A percentile compares a stretch with the other conserved stretches of the same genome.
phyloP scores from a whole-genome alignment of 306 rosid genomes.

The Lathyrus tuberosus region DNA sequence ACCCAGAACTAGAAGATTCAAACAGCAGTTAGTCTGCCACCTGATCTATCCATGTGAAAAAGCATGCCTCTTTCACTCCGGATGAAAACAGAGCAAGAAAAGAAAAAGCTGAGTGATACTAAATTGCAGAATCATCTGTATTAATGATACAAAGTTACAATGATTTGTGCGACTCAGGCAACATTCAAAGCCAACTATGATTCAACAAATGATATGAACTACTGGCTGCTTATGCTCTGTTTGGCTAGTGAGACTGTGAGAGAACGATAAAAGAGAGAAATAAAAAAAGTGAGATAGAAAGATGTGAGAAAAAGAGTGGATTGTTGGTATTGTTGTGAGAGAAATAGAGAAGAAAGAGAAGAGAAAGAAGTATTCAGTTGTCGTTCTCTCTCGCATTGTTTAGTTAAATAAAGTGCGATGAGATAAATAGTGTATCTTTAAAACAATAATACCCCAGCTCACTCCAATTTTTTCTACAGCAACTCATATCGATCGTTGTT shows the following conservation, averaged over 20 bases:
- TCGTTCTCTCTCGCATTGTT: neutral
- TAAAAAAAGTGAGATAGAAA: neutral
- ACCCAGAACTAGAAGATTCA: neutral
- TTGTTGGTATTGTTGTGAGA: neutral
- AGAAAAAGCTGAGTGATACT: neutral
- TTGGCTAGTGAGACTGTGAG: neutral
- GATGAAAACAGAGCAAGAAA: slow-evolving; percentile 27
- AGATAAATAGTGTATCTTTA: neutral
- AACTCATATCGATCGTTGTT: neutral
- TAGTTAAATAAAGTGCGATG: neutral
- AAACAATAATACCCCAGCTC: neutral
- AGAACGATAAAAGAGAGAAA: neutral
- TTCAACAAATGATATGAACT: slow-evolving; percentile 5
- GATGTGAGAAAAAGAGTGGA: slow-evolving; percentile 1
- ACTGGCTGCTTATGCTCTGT: neutral
- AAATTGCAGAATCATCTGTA: neutral
- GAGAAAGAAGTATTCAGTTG: neutral
- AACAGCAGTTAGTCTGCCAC: neutral
- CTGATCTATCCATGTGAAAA: slow-evolving; percentile 15
- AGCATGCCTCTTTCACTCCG: neutral
- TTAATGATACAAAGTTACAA: slow-evolving; percentile 1
- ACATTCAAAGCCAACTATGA: slow-evolving; percentile 7
- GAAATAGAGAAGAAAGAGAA: neutral
- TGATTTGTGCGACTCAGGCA: neutral
- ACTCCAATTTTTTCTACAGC: neutral